These are phyloP conservation scores for Boletus subparvulus DNA, from an alignment of 768 basidiomycete species.

Conservation along the genomic window DNA sequence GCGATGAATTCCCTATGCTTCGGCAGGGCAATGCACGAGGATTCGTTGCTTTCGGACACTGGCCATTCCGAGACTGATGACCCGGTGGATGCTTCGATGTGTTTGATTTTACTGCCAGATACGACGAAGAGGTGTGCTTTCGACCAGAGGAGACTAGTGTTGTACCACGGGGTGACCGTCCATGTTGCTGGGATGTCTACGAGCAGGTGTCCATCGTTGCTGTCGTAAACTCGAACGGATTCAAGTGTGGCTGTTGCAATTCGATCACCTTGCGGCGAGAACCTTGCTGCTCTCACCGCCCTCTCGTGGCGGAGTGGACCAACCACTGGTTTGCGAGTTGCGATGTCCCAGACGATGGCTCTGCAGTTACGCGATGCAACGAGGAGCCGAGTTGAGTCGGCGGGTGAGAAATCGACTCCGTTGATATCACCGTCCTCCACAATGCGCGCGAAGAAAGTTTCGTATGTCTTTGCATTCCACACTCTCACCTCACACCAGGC, in stretches of 20 bases:
- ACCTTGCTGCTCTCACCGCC: background rate
- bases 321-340: background rate
- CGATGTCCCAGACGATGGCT: background rate
- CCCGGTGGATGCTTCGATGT: background rate
- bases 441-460: too few relatives aligned
- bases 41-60: background rate
- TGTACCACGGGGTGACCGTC: background rate
- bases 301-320: background rate
- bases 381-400: background rate
- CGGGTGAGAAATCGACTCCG: background rate
- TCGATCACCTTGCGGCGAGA: background rate
- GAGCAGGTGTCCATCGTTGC: background rate
- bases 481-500: background rate
- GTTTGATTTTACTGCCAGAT: background rate
- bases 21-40: background rate
- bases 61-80: background rate
- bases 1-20: background rate
- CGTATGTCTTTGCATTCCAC: background rate
- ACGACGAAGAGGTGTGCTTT: background rate
- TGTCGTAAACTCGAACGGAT: background rate
- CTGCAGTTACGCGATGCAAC: background rate
- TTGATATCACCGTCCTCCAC: background rate
- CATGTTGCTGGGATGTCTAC: background rate
- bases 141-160: constrained; percentile 1
- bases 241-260: background rate